These are phyloP conservation scores for Candida ficus DNA, from an alignment of 805 yeast genomes.

Conservation along the genomic window DNA sequence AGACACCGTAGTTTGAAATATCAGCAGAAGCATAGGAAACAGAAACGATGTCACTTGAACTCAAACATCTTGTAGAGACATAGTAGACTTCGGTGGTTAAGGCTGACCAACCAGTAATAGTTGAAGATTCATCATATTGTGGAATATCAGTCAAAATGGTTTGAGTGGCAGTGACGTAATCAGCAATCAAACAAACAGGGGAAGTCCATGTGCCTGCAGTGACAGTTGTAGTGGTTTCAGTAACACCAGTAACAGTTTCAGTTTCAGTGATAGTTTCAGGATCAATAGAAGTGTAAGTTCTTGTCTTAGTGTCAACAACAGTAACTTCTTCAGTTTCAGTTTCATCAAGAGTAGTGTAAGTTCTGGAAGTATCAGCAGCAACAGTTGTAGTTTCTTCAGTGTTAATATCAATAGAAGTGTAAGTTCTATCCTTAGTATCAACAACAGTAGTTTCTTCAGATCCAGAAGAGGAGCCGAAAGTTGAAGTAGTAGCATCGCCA, in stretches of 20 bases:
- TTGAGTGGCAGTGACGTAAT: conserved; percentile 20
- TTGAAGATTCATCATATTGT: conserved; percentile 12
- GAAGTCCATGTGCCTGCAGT: conserved; percentile 18
- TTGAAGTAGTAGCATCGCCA: background rate
- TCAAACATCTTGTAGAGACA: conserved; percentile 20
- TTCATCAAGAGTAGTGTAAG: too few relatives aligned
- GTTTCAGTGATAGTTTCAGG: background rate
- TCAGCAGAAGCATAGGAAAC: conserved; percentile 17
- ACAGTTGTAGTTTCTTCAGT: background rate
- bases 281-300: background rate
- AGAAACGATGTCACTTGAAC: conserved; percentile 14
- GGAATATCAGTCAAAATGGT: conserved; percentile 20
- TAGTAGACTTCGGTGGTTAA: conserved; percentile 11
- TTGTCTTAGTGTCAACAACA: background rate
- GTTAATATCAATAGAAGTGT: background rate
- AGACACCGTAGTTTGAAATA: conserved; percentile 18
- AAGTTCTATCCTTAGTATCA: background rate
- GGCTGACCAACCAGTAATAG: conserved; percentile 23
- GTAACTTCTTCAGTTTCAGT: background rate
- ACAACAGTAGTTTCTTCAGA: background rate
- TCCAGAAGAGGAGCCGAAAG: background rate
- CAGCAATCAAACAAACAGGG: conserved; percentile 19
- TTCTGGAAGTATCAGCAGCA: too few relatives aligned
- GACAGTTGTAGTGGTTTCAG: background rate
- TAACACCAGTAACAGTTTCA: background rate